Conservation (phyloP, 2,329 filamentous ascomycete species). For the Meredithiella fracta region DNA sequence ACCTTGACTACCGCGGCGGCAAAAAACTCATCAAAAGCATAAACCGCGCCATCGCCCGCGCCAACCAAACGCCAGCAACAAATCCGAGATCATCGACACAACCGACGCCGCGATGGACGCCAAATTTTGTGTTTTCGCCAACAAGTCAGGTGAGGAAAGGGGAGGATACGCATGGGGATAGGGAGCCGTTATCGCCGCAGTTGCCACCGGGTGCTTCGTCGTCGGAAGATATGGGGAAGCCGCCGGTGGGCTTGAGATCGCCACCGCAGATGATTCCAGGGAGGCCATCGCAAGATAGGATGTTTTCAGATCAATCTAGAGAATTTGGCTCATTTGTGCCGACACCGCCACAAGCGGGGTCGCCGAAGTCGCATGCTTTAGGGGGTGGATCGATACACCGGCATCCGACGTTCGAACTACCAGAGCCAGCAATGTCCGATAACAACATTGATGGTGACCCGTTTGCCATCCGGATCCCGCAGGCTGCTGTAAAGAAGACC, state of each 20-base stretch:
- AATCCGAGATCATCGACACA: neutral
- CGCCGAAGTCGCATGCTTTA: neutral
- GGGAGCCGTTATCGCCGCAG: conserved; percentile 3
- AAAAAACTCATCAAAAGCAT: conserved; percentile 90
- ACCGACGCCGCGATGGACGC: conserved; percentile 15
- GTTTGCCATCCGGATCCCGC: conserved; percentile 2
- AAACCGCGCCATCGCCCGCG: conserved; percentile 49
- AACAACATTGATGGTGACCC: conserved; percentile 5
- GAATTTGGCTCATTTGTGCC: conserved; percentile 8
- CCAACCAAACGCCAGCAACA: conserved; percentile 35
- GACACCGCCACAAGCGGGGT: conserved; percentile 1
- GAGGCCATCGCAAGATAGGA: neutral
- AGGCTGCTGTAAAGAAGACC: neutral
- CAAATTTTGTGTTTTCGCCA: conserved; percentile 19
- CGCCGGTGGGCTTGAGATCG: neutral
- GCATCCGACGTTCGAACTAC: conserved; percentile 30
- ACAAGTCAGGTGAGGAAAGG: conserved; percentile 13
- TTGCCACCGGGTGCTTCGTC: neutral
- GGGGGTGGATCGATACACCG: conserved; percentile 13
- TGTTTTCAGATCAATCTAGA: neutral
- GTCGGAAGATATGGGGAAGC: neutral
- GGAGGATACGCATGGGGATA: neutral
- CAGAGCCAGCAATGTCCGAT: conserved; percentile 33
- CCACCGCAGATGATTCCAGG: neutral
- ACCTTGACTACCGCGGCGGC: conserved; percentile 85